Percentiles rank a stretch among this genome's conserved stretches.
Conservation (phyloP, 2,329 filamentous ascomycete species). For the Aspergillus spinulosporus region DNA sequence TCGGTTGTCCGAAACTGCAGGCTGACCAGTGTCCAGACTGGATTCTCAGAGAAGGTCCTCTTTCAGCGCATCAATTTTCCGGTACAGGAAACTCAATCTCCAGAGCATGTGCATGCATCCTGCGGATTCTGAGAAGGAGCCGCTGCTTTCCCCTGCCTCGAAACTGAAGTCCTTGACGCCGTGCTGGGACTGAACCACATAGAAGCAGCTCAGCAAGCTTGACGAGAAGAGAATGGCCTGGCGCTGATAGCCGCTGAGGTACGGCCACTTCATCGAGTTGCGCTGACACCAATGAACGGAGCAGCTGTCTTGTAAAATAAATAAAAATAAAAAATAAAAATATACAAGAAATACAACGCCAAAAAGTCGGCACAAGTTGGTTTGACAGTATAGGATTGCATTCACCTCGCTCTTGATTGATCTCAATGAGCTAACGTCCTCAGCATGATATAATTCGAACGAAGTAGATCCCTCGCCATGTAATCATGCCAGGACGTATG, state of each 20-base stretch:
- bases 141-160: slow-evolving; percentile 4
- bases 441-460: slow-evolving; percentile 10
- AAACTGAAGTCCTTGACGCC: slow-evolving; percentile 10
- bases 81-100: slow-evolving; percentile 1
- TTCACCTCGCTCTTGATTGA: not conserved
- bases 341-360: not conserved
- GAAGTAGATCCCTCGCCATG: slow-evolving; percentile 9
- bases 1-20: slow-evolving; percentile 1
- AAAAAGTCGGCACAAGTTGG: not conserved
- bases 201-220: slow-evolving; percentile 6
- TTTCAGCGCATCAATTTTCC: slow-evolving; percentile 4
- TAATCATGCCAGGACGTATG: slow-evolving; percentile 9
- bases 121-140: slow-evolving; percentile 4
- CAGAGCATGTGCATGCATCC: not conserved
- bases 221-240: slow-evolving; percentile 3
- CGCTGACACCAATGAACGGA: not conserved
- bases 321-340: not conserved
- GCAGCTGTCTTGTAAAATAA: slow-evolving; percentile 2
- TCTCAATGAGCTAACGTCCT: not conserved
- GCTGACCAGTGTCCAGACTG: not conserved
- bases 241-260: slow-evolving; percentile 7
- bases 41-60: slow-evolving; percentile 4
- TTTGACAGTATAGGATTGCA: slow-evolving; percentile 11
- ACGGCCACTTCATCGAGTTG: not conserved
- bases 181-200: slow-evolving; percentile 1